Base-by-base conservation (phyloP, 495 filamentous ascomycete genomes). In the Collariella sp. region DNA sequence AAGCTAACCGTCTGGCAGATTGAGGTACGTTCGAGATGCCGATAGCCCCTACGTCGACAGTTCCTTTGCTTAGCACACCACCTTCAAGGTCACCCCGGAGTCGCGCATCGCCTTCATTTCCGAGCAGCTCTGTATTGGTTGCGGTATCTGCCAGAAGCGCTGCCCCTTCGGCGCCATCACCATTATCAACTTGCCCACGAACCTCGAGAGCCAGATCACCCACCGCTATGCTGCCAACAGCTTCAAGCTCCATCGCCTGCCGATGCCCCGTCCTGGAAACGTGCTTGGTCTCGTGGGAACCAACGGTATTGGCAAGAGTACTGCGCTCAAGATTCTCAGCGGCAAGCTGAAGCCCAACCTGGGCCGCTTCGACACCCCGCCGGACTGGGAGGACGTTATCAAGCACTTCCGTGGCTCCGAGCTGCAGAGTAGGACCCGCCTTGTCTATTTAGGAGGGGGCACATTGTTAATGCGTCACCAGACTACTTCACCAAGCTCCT, bases 261-360 rank as follows among this genome's bases (percentile, higher is more conserved):
- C 93, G 26, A 96, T 90, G 75, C 93, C 93, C 41, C 83, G 93
- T 39, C 93, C 93, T 29, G 94, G 94, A 24, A 89, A 96, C 62
- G 94, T 98, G n/a, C 76, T 98, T 20, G 93, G 93, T 71, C 80
- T 98, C 41, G 93, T 98, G 18, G 93, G 93, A 65, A 96, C 91
- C 49, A 97, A 98, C 82, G 93, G 93, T 86, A 98, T 97, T 66
- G 93, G 93, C 70, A 97, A 98, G 80, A 96, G 90, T 73, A 97
- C 93, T 0, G 93, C 93, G 1, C 76, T 98, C 69, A 97, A 97
- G 76, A 96, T 98, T 66, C 82, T 98, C 59, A 93, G 89, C 64
- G 93, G 93, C 55, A 98, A 97, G 72, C 78, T 97, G 58, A 98
- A 98, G 83, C 93, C 93, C 46, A 98, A 98, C 66, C 71, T 98